phyloP scores from a whole-genome alignment of 2,329 filamentous ascomycete species.

The Colletotrichum gloeosporioides region DNA sequence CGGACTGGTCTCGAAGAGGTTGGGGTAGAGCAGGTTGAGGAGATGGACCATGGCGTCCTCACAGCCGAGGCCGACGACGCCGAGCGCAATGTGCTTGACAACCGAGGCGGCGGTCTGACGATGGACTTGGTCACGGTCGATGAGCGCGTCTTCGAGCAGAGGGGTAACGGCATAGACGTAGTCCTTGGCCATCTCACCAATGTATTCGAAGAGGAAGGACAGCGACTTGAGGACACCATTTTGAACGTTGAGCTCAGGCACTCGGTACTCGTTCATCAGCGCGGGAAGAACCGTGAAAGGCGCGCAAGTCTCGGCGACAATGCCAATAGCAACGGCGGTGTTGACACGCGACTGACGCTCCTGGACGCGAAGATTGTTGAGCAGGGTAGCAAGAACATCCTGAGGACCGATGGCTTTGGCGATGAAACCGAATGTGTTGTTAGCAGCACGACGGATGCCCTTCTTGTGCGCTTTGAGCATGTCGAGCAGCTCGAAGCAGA shows the following conservation, averaged over 20 bases:
- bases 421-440: constrained; percentile 99
- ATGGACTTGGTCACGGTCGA: constrained; percentile 97
- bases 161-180: constrained; percentile 99
- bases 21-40: constrained; percentile 94
- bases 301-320: constrained; percentile 97
- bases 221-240: constrained; percentile 98
- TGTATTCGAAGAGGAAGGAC: constrained; percentile 98
- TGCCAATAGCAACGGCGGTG: constrained; percentile 97
- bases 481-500: constrained; percentile 97
- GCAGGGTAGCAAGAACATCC: constrained; percentile 91
- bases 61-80: constrained; percentile 95
- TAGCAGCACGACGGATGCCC: constrained; percentile 95
- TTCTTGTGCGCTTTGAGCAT: constrained; percentile 99
- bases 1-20: constrained; percentile 95
- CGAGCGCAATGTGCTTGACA: constrained; percentile 96
- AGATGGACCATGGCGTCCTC: constrained; percentile 99
- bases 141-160: constrained; percentile 93
- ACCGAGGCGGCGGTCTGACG: constrained; percentile 95
- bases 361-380: constrained; percentile 96
- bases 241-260: constrained; percentile 97
- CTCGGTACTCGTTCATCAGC: constrained; percentile 98
- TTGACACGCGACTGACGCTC: constrained; percentile 98
- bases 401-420: constrained; percentile 98
- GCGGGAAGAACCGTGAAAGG: constrained; percentile 98
- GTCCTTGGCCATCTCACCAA: constrained; percentile 99